These are phyloP conservation scores for Ananas comosus DNA, from an alignment of 176 grass and related monocot genomes.

Conservation along the genomic window DNA sequence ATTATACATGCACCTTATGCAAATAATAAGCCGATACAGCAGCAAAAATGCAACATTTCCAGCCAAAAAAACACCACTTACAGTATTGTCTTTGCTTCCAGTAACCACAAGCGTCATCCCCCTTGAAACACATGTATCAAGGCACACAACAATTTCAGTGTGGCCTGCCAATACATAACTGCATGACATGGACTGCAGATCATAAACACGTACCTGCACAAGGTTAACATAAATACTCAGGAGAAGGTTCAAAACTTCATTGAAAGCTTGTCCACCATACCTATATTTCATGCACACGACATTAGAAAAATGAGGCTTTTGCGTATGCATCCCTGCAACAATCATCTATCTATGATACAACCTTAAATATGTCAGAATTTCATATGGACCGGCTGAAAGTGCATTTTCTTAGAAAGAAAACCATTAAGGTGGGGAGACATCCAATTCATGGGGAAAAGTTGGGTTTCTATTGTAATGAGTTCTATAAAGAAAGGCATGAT, in stretches of 20 bases:
- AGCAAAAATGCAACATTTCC: not conserved
- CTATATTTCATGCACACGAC: not conserved
- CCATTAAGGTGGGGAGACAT: no score
- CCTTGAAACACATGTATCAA: slow-evolving; percentile 64
- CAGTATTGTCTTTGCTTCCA: slow-evolving; percentile 90
- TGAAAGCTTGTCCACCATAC: not conserved
- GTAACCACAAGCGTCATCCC: slow-evolving; percentile 63
- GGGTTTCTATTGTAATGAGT: no score
- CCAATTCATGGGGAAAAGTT: no score
- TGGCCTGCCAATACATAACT: slow-evolving; percentile 79
- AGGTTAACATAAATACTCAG: slow-evolving; percentile 7
- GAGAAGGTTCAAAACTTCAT: not conserved
- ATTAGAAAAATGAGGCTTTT: not conserved
- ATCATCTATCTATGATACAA: not conserved
- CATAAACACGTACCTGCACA: slow-evolving; percentile 77
- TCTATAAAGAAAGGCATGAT: no score
- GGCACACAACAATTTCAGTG: slow-evolving; percentile 87
- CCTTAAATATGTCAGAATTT: not conserved
- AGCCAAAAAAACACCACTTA: slow-evolving; percentile 35
- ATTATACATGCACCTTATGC: not conserved
- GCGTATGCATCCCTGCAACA: not conserved
- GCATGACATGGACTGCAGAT: slow-evolving; percentile 77
- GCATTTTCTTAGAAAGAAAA: no score
- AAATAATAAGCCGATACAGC: not conserved
- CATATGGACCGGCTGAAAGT: no score